Base-by-base conservation (phyloP, 257 asterid genomes). In the Nemophila menziesii region DNA sequence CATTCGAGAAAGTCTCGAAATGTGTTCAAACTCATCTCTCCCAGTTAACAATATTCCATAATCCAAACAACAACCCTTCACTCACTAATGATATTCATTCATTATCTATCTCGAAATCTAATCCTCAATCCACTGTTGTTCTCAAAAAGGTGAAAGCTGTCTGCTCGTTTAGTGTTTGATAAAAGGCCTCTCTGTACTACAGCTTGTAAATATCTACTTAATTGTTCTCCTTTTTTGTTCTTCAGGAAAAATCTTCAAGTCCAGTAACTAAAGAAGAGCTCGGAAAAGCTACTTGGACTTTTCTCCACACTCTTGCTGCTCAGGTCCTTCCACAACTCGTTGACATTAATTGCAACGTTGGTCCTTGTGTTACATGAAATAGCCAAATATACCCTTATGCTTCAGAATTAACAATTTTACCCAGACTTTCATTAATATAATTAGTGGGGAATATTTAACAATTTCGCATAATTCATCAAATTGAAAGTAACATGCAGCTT, bases 201-300 rank as follows among this genome's bases (percentile, higher is more conserved):
- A 8, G 13, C 0, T 11, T 39, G 12, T 4, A 12, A n/a, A n/a
- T n/a, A 12, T 23, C 18, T 18, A 14, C 14, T 13, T 11, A 9
- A 15, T 11, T 13, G 36, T 43, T 6, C 54, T 46, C 27, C 43
- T 62, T 15, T 19, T 40, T 20, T 39, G 36, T 24, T 56, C 8
- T 33, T 44, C 62, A 82, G 90, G 81, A 64, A 24, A 70, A 73
- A 53, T 39, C 68, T 21, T 59, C 80, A 1, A 44, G 71, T 18
- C 94, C 94, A 8, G 78, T 73, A 20, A 70, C 85, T 22, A 89
- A 78, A 68, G 94, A 89, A 57, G 93, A 84, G 14, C 94, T 89
- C 53, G 98, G 98, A 54, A 78, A 87, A 60, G 94, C 94, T 20
- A 85, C 98, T 11, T 84, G 98, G 98, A 84, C 89, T 33, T 76